Evolutionary conservation across 78 protist genomes (phyloP).

Genomic region (Dictyostelium discoideum): DNA sequence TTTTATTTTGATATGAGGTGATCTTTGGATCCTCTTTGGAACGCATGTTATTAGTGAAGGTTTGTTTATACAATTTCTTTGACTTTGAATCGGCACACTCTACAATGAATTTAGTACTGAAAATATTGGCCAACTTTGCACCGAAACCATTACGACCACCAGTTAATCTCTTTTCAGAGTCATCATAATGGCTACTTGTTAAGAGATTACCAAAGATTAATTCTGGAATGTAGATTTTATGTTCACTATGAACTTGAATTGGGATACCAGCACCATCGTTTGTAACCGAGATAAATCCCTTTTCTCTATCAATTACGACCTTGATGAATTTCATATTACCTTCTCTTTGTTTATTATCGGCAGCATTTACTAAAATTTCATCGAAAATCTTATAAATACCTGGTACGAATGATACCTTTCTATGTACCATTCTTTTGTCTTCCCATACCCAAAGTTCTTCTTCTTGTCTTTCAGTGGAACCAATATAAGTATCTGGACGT

Average conservation of each 20-base stretch:
- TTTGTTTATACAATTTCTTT: constrained; percentile 49
- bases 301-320: constrained; percentile 86
- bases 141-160: constrained; percentile 98
- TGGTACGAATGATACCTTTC: constrained; percentile 91
- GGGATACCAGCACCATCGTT: constrained; percentile 99
- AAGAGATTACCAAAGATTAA: constrained; percentile 98
- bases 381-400: constrained; percentile 99
- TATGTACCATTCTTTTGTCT: neutral
- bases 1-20: neutral
- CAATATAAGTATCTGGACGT: constrained; percentile 99
- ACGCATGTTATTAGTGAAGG: constrained; percentile 81
- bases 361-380: constrained; percentile 99
- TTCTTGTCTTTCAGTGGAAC: constrained; percentile 83
- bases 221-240: constrained; percentile 95
- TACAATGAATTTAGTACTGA: constrained; percentile 86
- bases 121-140: constrained; percentile 99
- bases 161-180: constrained; percentile 82
- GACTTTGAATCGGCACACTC: constrained; percentile 85
- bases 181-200: constrained; percentile 93
- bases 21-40: constrained; percentile 49
- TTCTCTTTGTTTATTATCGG: constrained; percentile 98
- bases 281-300: constrained; percentile 80
- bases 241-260: constrained; percentile 94
- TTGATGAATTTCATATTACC: constrained; percentile 84
- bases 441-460: constrained; percentile 85